Evolutionary conservation across 2,329 filamentous ascomycete species (phyloP).

Genomic region (Aspergillus sp.): DNA sequence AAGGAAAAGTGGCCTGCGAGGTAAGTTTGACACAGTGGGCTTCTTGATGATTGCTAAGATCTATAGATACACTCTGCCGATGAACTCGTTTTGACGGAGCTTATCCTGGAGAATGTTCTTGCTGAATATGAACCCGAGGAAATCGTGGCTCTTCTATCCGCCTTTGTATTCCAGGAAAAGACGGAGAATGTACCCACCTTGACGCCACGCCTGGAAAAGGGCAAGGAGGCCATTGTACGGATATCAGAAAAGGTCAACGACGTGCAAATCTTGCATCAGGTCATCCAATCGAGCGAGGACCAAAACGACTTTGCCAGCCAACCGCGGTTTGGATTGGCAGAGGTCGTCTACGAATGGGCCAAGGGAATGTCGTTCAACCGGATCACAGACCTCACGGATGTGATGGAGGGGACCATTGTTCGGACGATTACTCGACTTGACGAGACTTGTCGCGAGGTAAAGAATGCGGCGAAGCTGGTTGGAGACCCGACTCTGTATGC

Average conservation of each 20-base stretch:
- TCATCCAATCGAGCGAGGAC: constrained; percentile 87
- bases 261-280: constrained; percentile 86
- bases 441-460: constrained; percentile 95
- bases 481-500: constrained; percentile 90
- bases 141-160: constrained; percentile 89
- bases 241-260: constrained; percentile 93
- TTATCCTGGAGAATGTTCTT: constrained; percentile 94
- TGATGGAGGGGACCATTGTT: constrained; percentile 96
- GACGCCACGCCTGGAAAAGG: constrained; percentile 79
- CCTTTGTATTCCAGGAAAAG: constrained; percentile 98
- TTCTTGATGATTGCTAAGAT: constrained; percentile 1
- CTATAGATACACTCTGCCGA: constrained; percentile 85
- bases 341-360: constrained; percentile 99
- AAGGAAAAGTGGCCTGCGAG: constrained; percentile 98
- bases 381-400: constrained; percentile 93
- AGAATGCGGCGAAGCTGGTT: constrained; percentile 93
- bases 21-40: constrained; percentile 38
- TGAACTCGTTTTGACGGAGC: constrained; percentile 92
- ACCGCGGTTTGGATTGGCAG: constrained; percentile 89
- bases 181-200: constrained; percentile 80
- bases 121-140: constrained; percentile 95
- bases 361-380: constrained; percentile 97
- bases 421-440: constrained; percentile 91
- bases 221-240: constrained; percentile 81
- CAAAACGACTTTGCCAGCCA: constrained; percentile 88